Evolutionary conservation across 306 rosid genomes (phyloP), one percentile per base, ranked within the genome.

Genomic region (Quercus agrifolia): DNA sequence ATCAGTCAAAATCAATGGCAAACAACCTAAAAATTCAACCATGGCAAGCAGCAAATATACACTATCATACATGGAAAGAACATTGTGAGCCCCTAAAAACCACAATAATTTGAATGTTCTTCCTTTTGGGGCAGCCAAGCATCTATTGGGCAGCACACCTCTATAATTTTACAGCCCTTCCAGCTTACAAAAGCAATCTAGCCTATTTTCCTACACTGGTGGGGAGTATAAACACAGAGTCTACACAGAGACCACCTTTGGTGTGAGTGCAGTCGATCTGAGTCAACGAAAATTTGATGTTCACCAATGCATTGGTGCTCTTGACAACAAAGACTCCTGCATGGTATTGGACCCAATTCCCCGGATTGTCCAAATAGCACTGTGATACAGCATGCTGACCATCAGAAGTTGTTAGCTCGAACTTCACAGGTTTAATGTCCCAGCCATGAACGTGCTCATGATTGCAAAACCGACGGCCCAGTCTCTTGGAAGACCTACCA

Each of bases 251-350:
- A 21, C 98, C 98, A 15, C 98, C 98, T 89, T 94, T 94, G 61
- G 88, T 91, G 87, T 94, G 98, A 0, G 98, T 94, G 68, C 98
- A 94, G 70, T 94, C 98, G 9, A 94, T 94, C 84, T 94, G 98
- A 27, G 90, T 80, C 79, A 89, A 82, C 3, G 92, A 91, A 52
- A 89, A 94, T 67, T 87, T 94, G 80, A 94, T 76, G 83, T 91
- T 91, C 86, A 83, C 87, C 84, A 86, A 64, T 46, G 82, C 79
- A 76, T 80, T 79, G 2, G 89, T 84, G 74, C 76, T 78, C 78
- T 80, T 80, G 19, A 94, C 86, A 59, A 83, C 84, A 64, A 94
- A 94, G 83, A 83, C 89, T 77, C 98, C 98, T 12, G 74, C 97
- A 76, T 79, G 88, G 85, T 91, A 91, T 79, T 83, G 81, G 63